These are phyloP conservation scores for Wickerhamomyces chambardii DNA, from an alignment of 805 yeast species.

Conservation along the genomic window DNA sequence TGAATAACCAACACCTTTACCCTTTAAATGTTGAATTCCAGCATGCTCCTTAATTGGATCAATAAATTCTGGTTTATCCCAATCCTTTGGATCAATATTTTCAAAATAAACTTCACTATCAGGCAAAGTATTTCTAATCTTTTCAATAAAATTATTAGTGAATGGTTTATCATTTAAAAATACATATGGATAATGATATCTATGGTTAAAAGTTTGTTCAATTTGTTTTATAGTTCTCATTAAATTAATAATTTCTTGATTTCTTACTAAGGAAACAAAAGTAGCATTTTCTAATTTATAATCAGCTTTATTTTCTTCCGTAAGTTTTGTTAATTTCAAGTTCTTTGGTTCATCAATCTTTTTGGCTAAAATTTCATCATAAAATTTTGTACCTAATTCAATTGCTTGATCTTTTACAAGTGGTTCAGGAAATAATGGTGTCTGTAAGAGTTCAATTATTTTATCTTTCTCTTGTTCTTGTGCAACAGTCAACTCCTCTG, in stretches of 20 bases:
- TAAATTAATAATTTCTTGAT: conserved; percentile 44
- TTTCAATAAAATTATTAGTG: conserved; percentile 41
- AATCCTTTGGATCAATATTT: conserved; percentile 29
- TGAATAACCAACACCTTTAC: conserved; percentile 50
- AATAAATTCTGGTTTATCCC: conserved; percentile 54
- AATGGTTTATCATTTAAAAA: conserved; percentile 69
- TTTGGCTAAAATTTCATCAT: conserved; percentile 2
- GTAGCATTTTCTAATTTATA: conserved; percentile 59
- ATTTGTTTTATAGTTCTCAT: conserved; percentile 46
- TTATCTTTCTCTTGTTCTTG: conserved; percentile 1
- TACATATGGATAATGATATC: conserved; percentile 75
- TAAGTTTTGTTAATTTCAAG: neutral
- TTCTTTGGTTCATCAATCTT: conserved; percentile 19
- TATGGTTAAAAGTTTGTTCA: conserved; percentile 56
- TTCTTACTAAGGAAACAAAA: conserved; percentile 62
- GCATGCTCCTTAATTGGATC: conserved; percentile 33
- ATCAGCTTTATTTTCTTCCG: conserved; percentile 1
- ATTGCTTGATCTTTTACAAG: conserved; percentile 8
- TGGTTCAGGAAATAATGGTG: conserved; percentile 13
- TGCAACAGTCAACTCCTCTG: neutral
- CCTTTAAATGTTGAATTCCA: conserved; percentile 29
- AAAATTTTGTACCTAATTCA: conserved; percentile 4
- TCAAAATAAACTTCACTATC: conserved; percentile 38
- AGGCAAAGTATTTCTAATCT: conserved; percentile 29
- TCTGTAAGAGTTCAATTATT: conserved; percentile 6